Evolutionary conservation across 2,329 filamentous ascomycete species (phyloP).

Genomic region (Calonectria pseudoturangicola): DNA sequence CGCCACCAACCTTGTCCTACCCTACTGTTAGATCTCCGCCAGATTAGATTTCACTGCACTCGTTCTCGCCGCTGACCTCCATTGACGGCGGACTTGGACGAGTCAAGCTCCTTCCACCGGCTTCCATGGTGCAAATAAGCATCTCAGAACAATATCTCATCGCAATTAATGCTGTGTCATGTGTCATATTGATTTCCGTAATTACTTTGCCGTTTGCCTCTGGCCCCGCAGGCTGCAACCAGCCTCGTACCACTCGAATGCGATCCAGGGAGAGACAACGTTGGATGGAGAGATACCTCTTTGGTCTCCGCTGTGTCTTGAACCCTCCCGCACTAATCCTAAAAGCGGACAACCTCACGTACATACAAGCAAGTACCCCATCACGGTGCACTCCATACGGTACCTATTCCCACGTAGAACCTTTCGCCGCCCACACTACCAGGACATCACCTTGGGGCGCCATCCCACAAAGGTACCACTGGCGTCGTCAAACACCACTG

Average conservation of each 20-base stretch:
- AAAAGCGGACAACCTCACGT: background rate
- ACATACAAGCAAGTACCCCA: background rate
- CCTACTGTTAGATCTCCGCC: too few species aligned
- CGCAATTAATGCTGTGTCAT: background rate
- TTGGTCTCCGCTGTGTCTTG: background rate
- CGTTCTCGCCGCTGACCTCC: background rate
- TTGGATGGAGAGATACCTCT: too few species aligned
- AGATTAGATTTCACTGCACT: background rate
- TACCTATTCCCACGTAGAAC: background rate
- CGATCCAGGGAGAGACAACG: background rate
- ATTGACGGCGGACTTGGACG: background rate
- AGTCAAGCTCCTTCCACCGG: background rate
- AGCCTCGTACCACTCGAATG: constrained; percentile 1
- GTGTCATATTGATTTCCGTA: background rate
- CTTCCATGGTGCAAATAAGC: background rate
- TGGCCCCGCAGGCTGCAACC: background rate
- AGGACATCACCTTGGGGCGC: constrained; percentile 37
- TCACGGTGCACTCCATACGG: constrained; percentile 10
- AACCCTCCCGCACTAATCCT: background rate
- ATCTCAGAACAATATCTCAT: background rate
- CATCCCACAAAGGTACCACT: constrained; percentile 34
- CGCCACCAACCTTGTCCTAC: too few species aligned
- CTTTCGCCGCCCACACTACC: constrained; percentile 11
- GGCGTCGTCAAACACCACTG: constrained; percentile 34
- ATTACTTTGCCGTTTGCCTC: background rate